These are phyloP conservation scores for Aspergillus haitiensis DNA, from an alignment of 495 filamentous ascomycete genomes.

Conservation along the genomic window DNA sequence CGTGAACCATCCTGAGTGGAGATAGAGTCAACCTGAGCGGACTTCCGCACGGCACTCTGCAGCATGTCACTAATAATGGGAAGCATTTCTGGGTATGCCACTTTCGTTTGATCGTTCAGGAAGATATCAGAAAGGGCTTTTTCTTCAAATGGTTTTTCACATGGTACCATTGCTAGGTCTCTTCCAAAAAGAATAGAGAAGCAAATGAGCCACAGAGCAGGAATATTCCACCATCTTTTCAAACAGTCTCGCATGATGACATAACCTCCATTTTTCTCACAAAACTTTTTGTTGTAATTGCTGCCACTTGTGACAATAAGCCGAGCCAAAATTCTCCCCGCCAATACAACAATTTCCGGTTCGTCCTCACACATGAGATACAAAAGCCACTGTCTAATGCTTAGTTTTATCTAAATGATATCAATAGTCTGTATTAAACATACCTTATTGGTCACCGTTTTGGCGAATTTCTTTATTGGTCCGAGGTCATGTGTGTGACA, in stretches of 20 bases:
- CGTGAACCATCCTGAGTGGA: constrained; percentile 16
- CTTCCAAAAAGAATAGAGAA: constrained; percentile 86
- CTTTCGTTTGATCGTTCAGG: constrained; percentile 52
- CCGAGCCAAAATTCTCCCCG: constrained; percentile 84
- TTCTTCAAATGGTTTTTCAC: constrained; percentile 70
- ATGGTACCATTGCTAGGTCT: constrained; percentile 73
- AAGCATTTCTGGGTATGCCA: constrained; percentile 76
- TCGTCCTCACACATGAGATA: constrained; percentile 90
- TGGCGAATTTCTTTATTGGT: constrained; percentile 83
- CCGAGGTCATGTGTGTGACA: constrained; percentile 65
- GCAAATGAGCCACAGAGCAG: constrained; percentile 82
- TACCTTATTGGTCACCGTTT: constrained; percentile 95
- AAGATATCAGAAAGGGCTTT: constrained; percentile 74
- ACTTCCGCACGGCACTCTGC: constrained; percentile 70
- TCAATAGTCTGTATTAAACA: constrained; percentile 24
- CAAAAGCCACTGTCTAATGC: constrained; percentile 73
- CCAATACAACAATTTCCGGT: constrained; percentile 75
- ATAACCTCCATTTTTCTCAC: constrained; percentile 82
- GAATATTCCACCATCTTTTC: constrained; percentile 85
- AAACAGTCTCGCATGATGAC: constrained; percentile 76
- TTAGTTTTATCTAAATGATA: constrained; percentile 10
- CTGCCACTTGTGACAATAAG: constrained; percentile 77
- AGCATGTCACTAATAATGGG: constrained; percentile 85
- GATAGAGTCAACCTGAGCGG: constrained; percentile 16
- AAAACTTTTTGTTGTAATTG: constrained; percentile 79